phyloP scores from a whole-genome alignment of 306 rosid species.

The Medicago lupulina region DNA sequence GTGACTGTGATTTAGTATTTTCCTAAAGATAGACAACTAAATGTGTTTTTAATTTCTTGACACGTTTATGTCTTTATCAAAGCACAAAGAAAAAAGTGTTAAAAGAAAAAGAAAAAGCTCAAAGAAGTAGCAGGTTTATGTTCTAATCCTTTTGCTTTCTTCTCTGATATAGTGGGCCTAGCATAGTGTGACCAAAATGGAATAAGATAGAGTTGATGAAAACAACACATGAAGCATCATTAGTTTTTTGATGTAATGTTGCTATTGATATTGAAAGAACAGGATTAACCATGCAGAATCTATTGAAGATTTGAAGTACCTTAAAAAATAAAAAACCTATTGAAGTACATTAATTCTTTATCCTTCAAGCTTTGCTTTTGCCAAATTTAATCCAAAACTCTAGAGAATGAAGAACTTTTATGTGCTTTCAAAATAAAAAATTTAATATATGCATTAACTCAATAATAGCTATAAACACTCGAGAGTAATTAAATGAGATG shows the following conservation, averaged over 20 bases:
- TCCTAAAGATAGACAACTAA: neutral
- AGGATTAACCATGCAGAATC: constrained; percentile 24
- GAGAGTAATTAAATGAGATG: neutral
- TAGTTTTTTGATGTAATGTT: constrained; percentile 1
- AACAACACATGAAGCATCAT: constrained; percentile 27
- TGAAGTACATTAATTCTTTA: constrained; percentile 10
- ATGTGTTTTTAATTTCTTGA: constrained; percentile 17
- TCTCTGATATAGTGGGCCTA: constrained; percentile 28
- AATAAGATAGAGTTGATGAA: constrained; percentile 24
- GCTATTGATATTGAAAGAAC: neutral
- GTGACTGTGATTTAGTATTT: neutral
- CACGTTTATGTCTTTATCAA: constrained; percentile 41
- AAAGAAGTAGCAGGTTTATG: constrained; percentile 40
- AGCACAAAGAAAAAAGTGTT: constrained; percentile 47
- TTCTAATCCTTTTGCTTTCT: constrained; percentile 46
- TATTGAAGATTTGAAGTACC: neutral
- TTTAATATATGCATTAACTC: neutral
- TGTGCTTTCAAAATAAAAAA: constrained; percentile 4
- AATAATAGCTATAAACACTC: neutral
- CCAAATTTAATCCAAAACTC: constrained; percentile 18
- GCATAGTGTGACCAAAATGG: constrained; percentile 39
- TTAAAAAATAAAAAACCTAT: too few species aligned
- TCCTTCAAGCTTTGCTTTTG: constrained; percentile 10
- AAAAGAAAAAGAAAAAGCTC: constrained; percentile 34
- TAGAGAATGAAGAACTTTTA: constrained; percentile 11